Base-by-base conservation (phyloP, 129 eudicot genomes). In the Ambrosia trifida region DNA sequence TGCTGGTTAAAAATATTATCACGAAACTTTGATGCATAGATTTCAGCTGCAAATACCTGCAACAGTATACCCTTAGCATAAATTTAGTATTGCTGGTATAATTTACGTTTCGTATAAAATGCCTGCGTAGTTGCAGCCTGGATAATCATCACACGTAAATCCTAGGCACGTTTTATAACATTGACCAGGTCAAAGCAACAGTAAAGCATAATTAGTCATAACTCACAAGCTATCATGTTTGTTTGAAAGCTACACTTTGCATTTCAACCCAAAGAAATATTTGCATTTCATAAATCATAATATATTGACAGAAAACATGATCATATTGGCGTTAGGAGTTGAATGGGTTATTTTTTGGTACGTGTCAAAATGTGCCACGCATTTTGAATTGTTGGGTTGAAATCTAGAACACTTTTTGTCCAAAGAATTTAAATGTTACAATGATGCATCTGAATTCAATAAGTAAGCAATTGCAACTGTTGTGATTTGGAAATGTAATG, bases 21-120 rank as follows among this genome's bases (percentile, higher is more conserved):
- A 18, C 61, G 74, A 81, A 94, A 94, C 79, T 94, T 94, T 61
- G 87, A 75, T 65, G 94, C 85, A 81, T 84, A 58, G 5, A 58
- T 58, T 28, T 58, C 64, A 58, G 64, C 64, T 58, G 64, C 64
- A 58, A 58, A 58, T 11, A 58, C 64, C 64, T 58, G 64, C 30
- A 30, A 30, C 38, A 31, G 11, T 12, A 58, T 13, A 30, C 4
- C 4, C 4, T 30, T 30, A 56, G 35, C 36, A 24, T 56, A 24
- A 10, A 33, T 28, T 28, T 24, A 24, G 16, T 56, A 56, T 11
- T 24, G 35, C 24, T 11, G 12, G 3, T 20, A 24, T 56, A 24
- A 24, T 24, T 24, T 24, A 24, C 28, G 28, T 24, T 56, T 20
- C 61, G 20, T 56, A 58, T 5, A 58, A 56, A 24, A 58, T 30